Evolutionary conservation across 148 eudicot genomes (phyloP), one percentile per base, ranked within the genome.

Genomic region (Persicaria maculosa): DNA sequence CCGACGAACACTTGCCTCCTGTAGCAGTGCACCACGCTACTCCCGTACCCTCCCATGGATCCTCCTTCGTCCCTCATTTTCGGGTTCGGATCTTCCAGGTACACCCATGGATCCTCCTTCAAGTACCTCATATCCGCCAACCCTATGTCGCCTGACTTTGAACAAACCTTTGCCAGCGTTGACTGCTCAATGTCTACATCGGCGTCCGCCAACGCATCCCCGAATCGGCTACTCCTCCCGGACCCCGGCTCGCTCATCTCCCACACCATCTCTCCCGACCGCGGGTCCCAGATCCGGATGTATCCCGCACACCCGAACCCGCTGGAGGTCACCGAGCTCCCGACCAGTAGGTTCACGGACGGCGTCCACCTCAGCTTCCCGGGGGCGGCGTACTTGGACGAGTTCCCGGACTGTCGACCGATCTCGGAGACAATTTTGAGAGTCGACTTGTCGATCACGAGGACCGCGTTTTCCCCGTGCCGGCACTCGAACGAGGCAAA

Each of bases 221-320:
- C 98, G 25, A 80, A 76, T 81, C 97, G 72, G 50, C 88, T 83
- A 72, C 86, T 84, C 40, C 96, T 75, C 4, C 92, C 89, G 7
- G 86, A 82, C 0, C 96, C 98, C 1, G 96, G 93, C 84, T 91
- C 94, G 19, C 80, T 83, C 19, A 84, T 85, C 79, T 94, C 98
- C 97, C 97, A 94, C 4, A 89, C 90, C 31, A 81, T 77, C 11
- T 68, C 61, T 2, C 87, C 82, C 0, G 87, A 81, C 58, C 96
- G 77, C 4, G 83, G 82, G 65, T 94, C 98, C 95, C 93, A 94
- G 19, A 87, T 72, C 36, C 97, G 80, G 10, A 94, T 75, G 72
- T 87, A 88, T 6, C 97, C 98, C 0, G 97, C 79, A 64, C 77
- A 91, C n/a, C 98, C 98, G 9, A 91, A 90, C 12, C 91, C 91